phyloP scores from a whole-genome alignment of 2,329 filamentous ascomycete genomes.

The Colletotrichum plurivorum region DNA sequence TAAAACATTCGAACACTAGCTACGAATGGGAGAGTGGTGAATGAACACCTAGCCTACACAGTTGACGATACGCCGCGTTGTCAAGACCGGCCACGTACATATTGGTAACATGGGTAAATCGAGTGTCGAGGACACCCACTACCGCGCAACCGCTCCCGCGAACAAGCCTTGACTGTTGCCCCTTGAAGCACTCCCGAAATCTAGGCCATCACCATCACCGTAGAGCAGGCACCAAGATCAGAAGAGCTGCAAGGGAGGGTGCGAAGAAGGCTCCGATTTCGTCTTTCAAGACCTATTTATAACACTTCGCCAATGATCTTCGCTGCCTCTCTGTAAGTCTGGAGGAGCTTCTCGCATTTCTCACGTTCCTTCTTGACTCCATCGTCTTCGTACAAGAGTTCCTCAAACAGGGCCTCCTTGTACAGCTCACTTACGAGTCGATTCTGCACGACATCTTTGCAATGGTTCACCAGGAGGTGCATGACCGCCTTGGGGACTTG shows the following conservation, averaged over 20 bases:
- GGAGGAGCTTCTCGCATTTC: constrained; percentile 96
- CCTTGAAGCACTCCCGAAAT: constrained; percentile 10
- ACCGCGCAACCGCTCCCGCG: background rate
- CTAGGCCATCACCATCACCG: constrained; percentile 13
- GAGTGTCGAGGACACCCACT: too few species aligned
- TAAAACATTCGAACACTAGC: too few species aligned
- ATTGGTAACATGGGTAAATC: too few species aligned
- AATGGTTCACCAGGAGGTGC: constrained; percentile 98
- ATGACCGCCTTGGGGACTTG: constrained; percentile 99
- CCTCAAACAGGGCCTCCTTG: constrained; percentile 90
- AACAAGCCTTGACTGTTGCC: constrained; percentile 11
- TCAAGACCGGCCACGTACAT: too few species aligned
- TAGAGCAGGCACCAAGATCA: constrained; percentile 13
- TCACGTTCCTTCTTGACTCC: constrained; percentile 97
- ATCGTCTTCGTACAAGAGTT: constrained; percentile 97
- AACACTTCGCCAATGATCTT: constrained; percentile 98
- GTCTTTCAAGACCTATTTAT: constrained; percentile 58
- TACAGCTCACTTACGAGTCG: constrained; percentile 95
- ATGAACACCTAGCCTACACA: too few species aligned
- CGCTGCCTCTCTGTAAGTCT: constrained; percentile 96
- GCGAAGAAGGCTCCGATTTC: constrained; percentile 17
- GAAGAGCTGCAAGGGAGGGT: constrained; percentile 18
- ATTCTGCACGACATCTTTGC: constrained; percentile 98
- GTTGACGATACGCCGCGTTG: too few species aligned
- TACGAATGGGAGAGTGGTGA: too few species aligned